These are phyloP conservation scores for Cerrena zonata DNA, from an alignment of 1,284 basidiomycete species.

Conservation along the genomic window DNA sequence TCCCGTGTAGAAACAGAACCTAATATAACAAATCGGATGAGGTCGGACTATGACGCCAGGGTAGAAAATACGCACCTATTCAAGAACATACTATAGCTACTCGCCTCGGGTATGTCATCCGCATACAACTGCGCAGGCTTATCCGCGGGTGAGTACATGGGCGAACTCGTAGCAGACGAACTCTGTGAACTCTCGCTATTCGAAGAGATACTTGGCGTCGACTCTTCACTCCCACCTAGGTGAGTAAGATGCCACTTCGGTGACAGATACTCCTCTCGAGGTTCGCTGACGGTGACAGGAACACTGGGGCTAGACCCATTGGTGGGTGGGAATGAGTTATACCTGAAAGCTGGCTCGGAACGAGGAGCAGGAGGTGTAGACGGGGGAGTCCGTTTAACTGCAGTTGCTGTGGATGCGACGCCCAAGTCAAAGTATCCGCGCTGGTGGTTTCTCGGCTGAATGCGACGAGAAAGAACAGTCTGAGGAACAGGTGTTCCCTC, in stretches of 20 bases:
- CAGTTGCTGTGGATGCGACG: slow-evolving; percentile 7
- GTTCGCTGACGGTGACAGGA: not conserved
- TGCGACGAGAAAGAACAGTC: slow-evolving; percentile 14
- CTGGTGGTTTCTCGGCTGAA: slow-evolving; percentile 19
- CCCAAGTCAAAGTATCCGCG: slow-evolving; percentile 28
- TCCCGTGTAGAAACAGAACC: slow-evolving; percentile 77
- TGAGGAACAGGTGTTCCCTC: slow-evolving; percentile 22
- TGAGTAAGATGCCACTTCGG: slow-evolving; percentile 18
- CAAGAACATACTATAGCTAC: slow-evolving; percentile 55
- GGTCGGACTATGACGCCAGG: not conserved
- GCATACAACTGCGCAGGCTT: slow-evolving; percentile 15
- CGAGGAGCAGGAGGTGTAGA: slow-evolving; percentile 8
- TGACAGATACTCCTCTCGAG: not conserved
- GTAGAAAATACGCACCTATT: slow-evolving; percentile 44
- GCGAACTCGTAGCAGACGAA: slow-evolving; percentile 23
- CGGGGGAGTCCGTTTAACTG: slow-evolving; percentile 19
- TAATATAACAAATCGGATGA: slow-evolving; percentile 23
- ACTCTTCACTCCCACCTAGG: slow-evolving; percentile 43
- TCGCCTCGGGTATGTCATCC: slow-evolving; percentile 15
- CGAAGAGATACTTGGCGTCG: slow-evolving; percentile 49
- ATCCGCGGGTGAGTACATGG: slow-evolving; percentile 29
- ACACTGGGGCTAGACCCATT: not conserved
- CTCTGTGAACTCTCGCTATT: slow-evolving; percentile 30
- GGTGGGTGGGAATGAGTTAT: slow-evolving; percentile 18
- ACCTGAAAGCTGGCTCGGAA: slow-evolving; percentile 10